Conservation (phyloP, 371 early-diverging fungal species). For the Apophysomyces sp. region DNA sequence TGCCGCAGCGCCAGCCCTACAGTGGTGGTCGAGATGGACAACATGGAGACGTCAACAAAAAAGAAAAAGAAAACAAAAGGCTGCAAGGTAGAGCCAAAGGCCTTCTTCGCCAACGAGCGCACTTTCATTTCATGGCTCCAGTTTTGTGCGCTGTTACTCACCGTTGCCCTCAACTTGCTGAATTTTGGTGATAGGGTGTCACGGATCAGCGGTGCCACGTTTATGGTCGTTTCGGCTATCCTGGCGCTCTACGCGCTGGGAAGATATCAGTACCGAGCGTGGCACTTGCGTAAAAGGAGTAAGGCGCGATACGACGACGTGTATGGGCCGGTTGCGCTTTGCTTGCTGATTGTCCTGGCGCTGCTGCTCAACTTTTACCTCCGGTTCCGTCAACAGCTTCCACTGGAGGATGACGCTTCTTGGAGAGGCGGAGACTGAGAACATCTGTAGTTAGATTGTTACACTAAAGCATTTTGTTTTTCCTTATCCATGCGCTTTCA, state of each 20-base stretch:
- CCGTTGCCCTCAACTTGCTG: conserved; percentile 71
- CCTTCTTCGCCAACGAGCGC: conserved; percentile 98
- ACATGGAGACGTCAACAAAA: conserved; percentile 7
- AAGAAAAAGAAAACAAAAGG: conserved; percentile 8
- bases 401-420: too few relatives aligned
- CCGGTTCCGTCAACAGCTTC: conserved; percentile 9
- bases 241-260: conserved; percentile 65
- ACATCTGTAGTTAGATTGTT: not conserved
- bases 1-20: not conserved
- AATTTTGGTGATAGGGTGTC: conserved; percentile 79
- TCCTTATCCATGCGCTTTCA: not conserved
- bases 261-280: conserved; percentile 89
- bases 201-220: conserved; percentile 65
- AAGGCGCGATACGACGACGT: conserved; percentile 58
- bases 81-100: conserved; percentile 96
- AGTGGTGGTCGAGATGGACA: conserved; percentile 8
- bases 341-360: conserved; percentile 75
- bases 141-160: conserved; percentile 70
- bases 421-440: too few relatives aligned
- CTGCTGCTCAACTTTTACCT: conserved; percentile 31
- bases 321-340: conserved; percentile 84
- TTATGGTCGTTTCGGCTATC: conserved; percentile 71
- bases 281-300: conserved; percentile 40
- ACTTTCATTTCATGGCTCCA: conserved; percentile 93
- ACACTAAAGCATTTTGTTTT: not conserved